Evolutionary conservation across 495 filamentous ascomycete genomes (phyloP).

Genomic region (Letharia columbiana): DNA sequence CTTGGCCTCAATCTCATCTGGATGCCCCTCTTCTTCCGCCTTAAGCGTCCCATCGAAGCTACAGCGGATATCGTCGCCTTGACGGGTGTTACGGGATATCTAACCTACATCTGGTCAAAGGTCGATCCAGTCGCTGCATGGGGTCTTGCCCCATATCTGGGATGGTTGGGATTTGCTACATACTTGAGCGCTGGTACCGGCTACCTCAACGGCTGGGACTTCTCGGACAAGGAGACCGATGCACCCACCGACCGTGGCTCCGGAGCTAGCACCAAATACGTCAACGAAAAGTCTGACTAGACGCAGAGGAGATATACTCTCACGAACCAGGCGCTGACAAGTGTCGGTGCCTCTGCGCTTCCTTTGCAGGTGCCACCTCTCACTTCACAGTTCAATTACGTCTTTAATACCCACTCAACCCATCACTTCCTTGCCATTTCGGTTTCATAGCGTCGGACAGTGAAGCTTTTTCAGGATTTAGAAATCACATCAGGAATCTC

Average conservation of each 20-base stretch:
- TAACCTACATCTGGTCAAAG: conserved; percentile 65
- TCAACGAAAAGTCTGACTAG: conserved; percentile 32
- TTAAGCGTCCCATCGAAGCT: conserved; percentile 61
- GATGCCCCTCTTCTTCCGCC: conserved; percentile 89
- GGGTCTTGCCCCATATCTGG: conserved; percentile 67
- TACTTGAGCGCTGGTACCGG: conserved; percentile 67
- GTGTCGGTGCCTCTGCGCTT: not conserved
- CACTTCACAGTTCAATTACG: not conserved
- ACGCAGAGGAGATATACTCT: not conserved
- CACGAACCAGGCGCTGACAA: not conserved
- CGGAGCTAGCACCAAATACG: conserved; percentile 29
- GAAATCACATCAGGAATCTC: not conserved
- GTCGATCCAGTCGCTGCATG: conserved; percentile 65
- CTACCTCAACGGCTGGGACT: conserved; percentile 69
- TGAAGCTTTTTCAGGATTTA: not conserved
- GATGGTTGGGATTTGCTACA: conserved; percentile 76
- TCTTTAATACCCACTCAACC: not conserved
- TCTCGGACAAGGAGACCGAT: conserved; percentile 37
- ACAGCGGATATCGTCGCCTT: conserved; percentile 67
- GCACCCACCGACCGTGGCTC: conserved; percentile 19
- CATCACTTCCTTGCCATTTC: not conserved
- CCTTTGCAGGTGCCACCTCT: not conserved
- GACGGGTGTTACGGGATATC: conserved; percentile 55
- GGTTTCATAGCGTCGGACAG: not conserved
- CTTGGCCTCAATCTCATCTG: conserved; percentile 75